phyloP scores from a whole-genome alignment of 768 basidiomycete species.

The Hygrophoropsis aurantiaca region DNA sequence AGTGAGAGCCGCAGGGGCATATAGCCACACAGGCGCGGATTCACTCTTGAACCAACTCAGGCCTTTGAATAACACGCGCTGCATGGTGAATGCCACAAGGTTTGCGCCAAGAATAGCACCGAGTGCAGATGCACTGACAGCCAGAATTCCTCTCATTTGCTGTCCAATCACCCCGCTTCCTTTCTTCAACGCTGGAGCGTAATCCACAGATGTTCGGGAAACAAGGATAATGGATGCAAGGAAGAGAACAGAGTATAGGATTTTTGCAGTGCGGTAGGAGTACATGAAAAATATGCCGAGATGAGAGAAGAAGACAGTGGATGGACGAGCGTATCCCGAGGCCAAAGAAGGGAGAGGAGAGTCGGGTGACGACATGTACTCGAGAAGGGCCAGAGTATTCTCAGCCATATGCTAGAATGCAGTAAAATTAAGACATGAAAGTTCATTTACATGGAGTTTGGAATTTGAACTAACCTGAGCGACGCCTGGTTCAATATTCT shows the following conservation, averaged over 20 bases:
- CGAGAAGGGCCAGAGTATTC: slow-evolving; percentile 78
- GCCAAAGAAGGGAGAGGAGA: slow-evolving; percentile 72
- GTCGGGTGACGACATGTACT: slow-evolving; percentile 64
- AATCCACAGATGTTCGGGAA: slow-evolving; percentile 31
- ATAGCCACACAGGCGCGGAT: slow-evolving; percentile 62
- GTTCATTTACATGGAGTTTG: background rate
- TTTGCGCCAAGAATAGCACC: slow-evolving; percentile 69
- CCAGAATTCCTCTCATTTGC: slow-evolving; percentile 45
- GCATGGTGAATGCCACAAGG: slow-evolving; percentile 68
- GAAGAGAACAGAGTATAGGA: slow-evolving; percentile 57
- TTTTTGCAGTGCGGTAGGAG: slow-evolving; percentile 68
- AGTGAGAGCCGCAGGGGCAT: slow-evolving; percentile 70
- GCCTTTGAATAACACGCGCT: slow-evolving; percentile 54
- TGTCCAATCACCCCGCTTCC: slow-evolving; percentile 38
- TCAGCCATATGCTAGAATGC: slow-evolving; percentile 80
- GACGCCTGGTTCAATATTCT: slow-evolving; percentile 83
- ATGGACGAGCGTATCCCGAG: slow-evolving; percentile 46
- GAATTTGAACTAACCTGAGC: slow-evolving; percentile 40
- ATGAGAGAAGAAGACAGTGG: slow-evolving; percentile 77
- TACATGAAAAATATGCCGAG: slow-evolving; percentile 72
- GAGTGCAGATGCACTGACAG: slow-evolving; percentile 49
- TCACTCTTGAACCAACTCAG: slow-evolving; percentile 89
- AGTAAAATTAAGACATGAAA: background rate
- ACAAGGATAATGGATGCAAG: slow-evolving; percentile 46
- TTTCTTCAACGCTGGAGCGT: slow-evolving; percentile 34